phyloP scores from a whole-genome alignment of 768 basidiomycete species.

The Calocybe indica region DNA sequence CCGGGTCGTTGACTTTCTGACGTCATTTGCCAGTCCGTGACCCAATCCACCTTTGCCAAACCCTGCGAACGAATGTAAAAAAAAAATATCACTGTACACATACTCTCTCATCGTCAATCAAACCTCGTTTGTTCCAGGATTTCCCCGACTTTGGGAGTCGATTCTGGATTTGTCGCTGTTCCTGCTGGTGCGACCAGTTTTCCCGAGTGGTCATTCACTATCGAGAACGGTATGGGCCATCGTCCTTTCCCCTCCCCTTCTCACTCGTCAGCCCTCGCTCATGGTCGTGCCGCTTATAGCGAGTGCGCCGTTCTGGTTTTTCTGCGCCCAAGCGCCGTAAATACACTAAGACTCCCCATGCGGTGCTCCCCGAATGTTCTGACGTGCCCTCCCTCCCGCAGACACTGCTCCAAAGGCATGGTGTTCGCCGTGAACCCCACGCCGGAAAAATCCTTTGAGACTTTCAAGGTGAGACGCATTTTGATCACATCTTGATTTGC shows the following conservation, averaged over 20 bases:
- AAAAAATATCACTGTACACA: neutral
- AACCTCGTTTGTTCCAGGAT: conserved; percentile 8
- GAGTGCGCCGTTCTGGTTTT: conserved; percentile 48
- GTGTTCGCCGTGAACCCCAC: conserved; percentile 57
- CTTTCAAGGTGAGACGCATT: conserved; percentile 31
- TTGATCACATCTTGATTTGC: no score
- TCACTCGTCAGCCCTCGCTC: neutral
- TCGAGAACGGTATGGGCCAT: conserved; percentile 20
- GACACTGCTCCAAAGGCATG: conserved; percentile 51
- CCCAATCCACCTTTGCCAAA: conserved; percentile 31
- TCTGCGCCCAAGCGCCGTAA: conserved; percentile 35
- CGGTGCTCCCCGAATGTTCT: no score
- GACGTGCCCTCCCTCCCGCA: conserved; percentile 7
- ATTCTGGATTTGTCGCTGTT: conserved; percentile 42
- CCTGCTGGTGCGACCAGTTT: conserved; percentile 26
- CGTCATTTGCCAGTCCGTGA: conserved; percentile 23
- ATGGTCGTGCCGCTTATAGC: conserved; percentile 9
- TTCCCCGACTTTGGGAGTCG: conserved; percentile 22
- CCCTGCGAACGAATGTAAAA: conserved; percentile 28
- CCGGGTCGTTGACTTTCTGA: neutral
- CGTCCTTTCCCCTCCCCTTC: neutral
- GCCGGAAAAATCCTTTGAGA: conserved; percentile 37
- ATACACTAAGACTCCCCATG: neutral
- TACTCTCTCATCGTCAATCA: neutral
- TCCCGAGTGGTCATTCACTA: conserved; percentile 29